Percentiles rank a stretch among this genome's conserved stretches.
Conservation (phyloP, 257 asterid species). For the Anisodus tanguticus region DNA sequence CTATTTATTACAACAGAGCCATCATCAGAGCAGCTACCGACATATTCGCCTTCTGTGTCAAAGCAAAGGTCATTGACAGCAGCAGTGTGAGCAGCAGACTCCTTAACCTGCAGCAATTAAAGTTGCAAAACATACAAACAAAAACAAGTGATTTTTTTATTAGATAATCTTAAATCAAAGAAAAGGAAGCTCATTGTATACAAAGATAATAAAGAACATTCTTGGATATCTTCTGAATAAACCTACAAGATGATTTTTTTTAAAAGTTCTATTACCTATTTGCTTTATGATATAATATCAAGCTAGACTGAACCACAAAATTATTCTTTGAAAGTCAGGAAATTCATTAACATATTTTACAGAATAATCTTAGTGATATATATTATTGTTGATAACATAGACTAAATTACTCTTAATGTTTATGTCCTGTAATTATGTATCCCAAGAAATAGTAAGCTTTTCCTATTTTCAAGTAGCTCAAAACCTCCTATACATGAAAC, state of each 20-base stretch:
- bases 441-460: neutral
- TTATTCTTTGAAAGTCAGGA: neutral
- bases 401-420: neutral
- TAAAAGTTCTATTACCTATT: conserved; percentile 19
- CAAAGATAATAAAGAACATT: neutral
- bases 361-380: conserved; percentile 22
- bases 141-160: neutral
- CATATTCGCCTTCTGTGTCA: conserved; percentile 92
- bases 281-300: neutral
- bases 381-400: conserved; percentile 10
- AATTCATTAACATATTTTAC: neutral
- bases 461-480: neutral
- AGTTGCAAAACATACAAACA: neutral
- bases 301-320: neutral
- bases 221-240: neutral
- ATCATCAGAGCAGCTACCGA: conserved; percentile 99
- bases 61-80: conserved; percentile 94
- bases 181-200: neutral
- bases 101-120: conserved; percentile 71
- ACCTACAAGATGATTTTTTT: neutral
- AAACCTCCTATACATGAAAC: conserved; percentile 6
- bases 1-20: conserved; percentile 93
- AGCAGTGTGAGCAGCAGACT: conserved; percentile 83
- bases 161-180: neutral
- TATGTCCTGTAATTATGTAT: too few species aligned